Base-by-base conservation (phyloP, 2,329 filamentous ascomycete species). In the Neodidymelliopsis sp. region DNA sequence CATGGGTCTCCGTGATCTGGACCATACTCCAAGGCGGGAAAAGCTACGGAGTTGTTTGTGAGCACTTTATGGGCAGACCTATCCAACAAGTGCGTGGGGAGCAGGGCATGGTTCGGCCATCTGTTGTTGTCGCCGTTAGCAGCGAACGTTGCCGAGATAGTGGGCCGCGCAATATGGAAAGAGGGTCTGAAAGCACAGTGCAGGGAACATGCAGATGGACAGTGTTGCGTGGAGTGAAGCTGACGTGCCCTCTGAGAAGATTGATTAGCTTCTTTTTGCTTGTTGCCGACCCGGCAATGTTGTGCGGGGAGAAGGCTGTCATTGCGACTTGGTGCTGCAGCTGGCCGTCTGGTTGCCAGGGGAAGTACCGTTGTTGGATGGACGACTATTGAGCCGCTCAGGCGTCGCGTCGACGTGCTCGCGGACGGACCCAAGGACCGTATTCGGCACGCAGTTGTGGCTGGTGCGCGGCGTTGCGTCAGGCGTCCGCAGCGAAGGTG, bases 1-100 rank as follows among this genome's bases (percentile, higher is more conserved):
- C 62, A 48, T 25, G 54, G 49, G 24, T 60, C 58, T 16, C 92
- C 92, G 31, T 83, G 76, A 69, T 95, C 90, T 0, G 90, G 86
- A 0, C 88, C 92, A 65, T 96, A 96, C 49, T 86, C 80, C 27
- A 96, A 79, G n/a, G 81, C 87, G 1, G 85, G 82, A 2, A 79
- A 75, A 46, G 81, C 83, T 47, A 87, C 74, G 7, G 72, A 66
- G 8, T 84, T 81, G 63, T 87, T 77, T 11, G 82, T 77, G 36
- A 95, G 80, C 7, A 86, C 83, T 41, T 77, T 75, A 49, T 81
- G 75, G 47, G 87, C 78, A 19, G 89, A 87, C 20, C 75, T 73
- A 25, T 82, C 78, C 47, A 95, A 79, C 11, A 85, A 77, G 4
- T 77, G 69, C 2, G 82, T 81, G 6, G 91, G 89, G 8, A 95